Base-by-base conservation (phyloP, 2,329 filamentous ascomycete genomes). In the Lachnellula cervina region DNA sequence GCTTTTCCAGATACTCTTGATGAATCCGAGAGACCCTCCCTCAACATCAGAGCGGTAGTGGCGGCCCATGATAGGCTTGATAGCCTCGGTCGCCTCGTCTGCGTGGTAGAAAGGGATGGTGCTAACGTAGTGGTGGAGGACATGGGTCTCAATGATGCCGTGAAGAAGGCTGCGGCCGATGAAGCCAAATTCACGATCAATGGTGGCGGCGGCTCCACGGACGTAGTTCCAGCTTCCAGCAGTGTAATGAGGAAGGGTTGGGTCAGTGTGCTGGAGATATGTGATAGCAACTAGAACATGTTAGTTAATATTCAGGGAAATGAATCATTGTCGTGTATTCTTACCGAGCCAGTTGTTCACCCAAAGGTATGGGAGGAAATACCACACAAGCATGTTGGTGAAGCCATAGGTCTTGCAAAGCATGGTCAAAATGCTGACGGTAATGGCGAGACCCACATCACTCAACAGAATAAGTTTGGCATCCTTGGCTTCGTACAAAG, bases 341-440 rank as follows among this genome's bases (percentile, higher is more conserved):
- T 81, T 85, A 94, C 90, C 89, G 55, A 97, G 88, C 93, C 93
- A 97, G 83, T 97, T 91, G 83, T 97, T 96, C 55, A 97, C 92
- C 93, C 93, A 97, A 59, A 97, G 80, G 73, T 97, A 99, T 38
- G 94, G 94, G 57, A 95, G 70, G 69, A 92, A 85, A 77, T 99
- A 99, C 93, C 94, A 97, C 61, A 99, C 88, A 58, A 89, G 76
- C 72, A 97, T 79, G 79, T 97, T 97, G 70, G 78, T 72, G 79
- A 86, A 93, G 69, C 94, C 94, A 66, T 87, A 97, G 55, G 75
- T 88, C 73, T 84, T 84, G 67, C 86, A 86, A 63, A 97, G 77
- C 67, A 80, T 80, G 51, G 74, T 77, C 58, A 79, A 76, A 54
- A 76, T 75, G 54, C 80, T 82, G 68, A 94, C 77, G 59, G 77